Percentiles rank a stretch among this genome's conserved stretches.
phyloP scores from a whole-genome alignment of 106 monocot genomes.

The Platanthera zijinensis region DNA sequence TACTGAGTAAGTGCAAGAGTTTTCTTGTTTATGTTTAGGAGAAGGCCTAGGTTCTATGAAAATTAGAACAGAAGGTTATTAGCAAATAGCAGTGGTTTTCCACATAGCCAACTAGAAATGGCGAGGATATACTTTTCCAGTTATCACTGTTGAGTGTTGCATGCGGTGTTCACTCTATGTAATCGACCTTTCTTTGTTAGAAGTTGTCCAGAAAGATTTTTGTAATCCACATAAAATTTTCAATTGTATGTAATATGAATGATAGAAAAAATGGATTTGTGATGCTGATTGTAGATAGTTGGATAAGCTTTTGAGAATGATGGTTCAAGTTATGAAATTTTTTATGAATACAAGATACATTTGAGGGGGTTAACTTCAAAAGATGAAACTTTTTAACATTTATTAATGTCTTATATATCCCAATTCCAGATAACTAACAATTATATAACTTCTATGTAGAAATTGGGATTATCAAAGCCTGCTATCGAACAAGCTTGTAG shows the following conservation, averaged over 20 bases:
- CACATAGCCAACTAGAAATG: not conserved
- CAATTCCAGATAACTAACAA: not conserved
- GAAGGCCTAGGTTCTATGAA: not conserved
- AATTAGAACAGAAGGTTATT: not conserved
- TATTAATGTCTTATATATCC: not conserved
- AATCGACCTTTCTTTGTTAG: not conserved
- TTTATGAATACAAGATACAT: not conserved
- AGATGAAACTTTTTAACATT: not conserved
- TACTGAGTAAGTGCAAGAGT: not conserved
- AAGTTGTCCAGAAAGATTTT: not conserved
- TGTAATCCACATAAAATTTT: not conserved
- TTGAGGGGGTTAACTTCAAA: not conserved
- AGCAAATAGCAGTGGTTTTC: not conserved
- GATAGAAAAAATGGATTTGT: not conserved
- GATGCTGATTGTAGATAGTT: not conserved
- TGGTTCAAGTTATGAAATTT: not conserved
- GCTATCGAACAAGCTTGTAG: too few relatives aligned
- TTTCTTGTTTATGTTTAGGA: not conserved
- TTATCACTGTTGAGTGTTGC: not conserved
- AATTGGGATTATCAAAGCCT: not conserved
- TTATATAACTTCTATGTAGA: not conserved
- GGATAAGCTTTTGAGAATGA: not conserved
- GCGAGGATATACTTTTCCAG: not conserved
- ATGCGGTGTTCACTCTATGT: not conserved
- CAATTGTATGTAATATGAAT: not conserved